Base-by-base conservation (phyloP, 139 green algal genomes). In the Haematococcus lacustris region DNA sequence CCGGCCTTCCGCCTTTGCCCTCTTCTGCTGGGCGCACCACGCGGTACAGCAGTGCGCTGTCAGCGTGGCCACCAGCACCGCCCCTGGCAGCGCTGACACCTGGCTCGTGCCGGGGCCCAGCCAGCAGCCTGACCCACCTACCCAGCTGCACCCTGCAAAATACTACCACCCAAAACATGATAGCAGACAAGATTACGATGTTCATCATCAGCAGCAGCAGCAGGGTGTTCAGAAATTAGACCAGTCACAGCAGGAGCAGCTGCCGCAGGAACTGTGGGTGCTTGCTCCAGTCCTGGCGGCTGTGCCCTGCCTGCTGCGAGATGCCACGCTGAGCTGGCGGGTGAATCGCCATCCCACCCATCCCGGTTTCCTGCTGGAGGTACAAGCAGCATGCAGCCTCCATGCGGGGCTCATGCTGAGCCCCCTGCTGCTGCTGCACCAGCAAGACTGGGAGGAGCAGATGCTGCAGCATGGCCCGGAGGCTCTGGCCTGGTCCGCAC, bases 1-100 rank as follows among this genome's bases (percentile, higher is more conserved):
- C 1, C 50, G 38, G 39, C 59, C 66, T 5, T 50, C 51, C 28
- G 40, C 53, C 21, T 76, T 79, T 33, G 34, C 57, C 30, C 70
- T 83, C 25, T 83, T 74, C 73, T 73, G 70, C 62, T 85, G 79
- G 79, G 79, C 71, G 1, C 5, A 32, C 28, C 51, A 71, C 26
- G 75, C 74, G 38, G 71, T 80, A 26, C 68, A 75, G 47, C 47
- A 71, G 2, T 76, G 71, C n/a, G 78, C 71, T 30, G 51, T 79
- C 1, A n/a, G 40, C 38, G 2, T 23, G 13, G 34, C 7, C 57
- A 64, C 28, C 57, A 30, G 4, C 57, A 64, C 57, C 23, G 23
- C 57, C 23, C 9, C 65, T 21, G 65, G 25, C 65, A 39, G 2
- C 65, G 34, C 65, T 38, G 65, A 40, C 65, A 37, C 37, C 30